These are phyloP conservation scores for Annulohypoxylon stygium DNA, from an alignment of 495 filamentous ascomycete genomes.

Conservation along the genomic window DNA sequence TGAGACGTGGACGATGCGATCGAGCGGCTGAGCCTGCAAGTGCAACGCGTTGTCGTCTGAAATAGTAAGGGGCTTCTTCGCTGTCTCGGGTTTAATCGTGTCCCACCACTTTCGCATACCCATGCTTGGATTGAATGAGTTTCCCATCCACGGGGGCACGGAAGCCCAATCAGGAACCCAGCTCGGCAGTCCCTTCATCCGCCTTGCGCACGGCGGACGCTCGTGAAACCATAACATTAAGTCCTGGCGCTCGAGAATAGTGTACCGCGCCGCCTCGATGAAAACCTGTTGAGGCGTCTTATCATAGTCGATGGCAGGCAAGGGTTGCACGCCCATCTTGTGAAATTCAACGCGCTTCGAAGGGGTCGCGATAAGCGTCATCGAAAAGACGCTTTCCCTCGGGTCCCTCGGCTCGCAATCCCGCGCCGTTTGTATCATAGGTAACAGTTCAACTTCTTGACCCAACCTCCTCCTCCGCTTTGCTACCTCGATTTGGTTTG, in stretches of 20 bases:
- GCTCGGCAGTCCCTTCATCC: conserved; percentile 38
- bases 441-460: conserved; percentile 39
- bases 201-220: conserved; percentile 30
- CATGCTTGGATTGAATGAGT: neutral
- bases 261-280: conserved; percentile 32
- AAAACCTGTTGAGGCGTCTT: conserved; percentile 39
- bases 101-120: conserved; percentile 46
- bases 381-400: conserved; percentile 39
- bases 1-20: conserved; percentile 43
- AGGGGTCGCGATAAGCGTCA: conserved; percentile 38
- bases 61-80: conserved; percentile 27
- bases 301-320: conserved; percentile 40
- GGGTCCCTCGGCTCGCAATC: conserved; percentile 33
- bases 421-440: conserved; percentile 43
- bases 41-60: conserved; percentile 16
- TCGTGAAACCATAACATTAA: conserved; percentile 32
- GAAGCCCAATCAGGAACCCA: conserved; percentile 49
- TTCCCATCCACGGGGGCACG: conserved; percentile 6
- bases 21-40: conserved; percentile 41
- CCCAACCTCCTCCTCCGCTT: conserved; percentile 28
- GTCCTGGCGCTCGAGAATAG: conserved; percentile 40
- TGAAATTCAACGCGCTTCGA: conserved; percentile 25
- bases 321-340: conserved; percentile 30
- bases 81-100: conserved; percentile 2
- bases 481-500: conserved; percentile 35